Evolutionary conservation across 2,329 filamentous ascomycete species (phyloP).

Genomic region (Aspergillus ochraceoroseus): DNA sequence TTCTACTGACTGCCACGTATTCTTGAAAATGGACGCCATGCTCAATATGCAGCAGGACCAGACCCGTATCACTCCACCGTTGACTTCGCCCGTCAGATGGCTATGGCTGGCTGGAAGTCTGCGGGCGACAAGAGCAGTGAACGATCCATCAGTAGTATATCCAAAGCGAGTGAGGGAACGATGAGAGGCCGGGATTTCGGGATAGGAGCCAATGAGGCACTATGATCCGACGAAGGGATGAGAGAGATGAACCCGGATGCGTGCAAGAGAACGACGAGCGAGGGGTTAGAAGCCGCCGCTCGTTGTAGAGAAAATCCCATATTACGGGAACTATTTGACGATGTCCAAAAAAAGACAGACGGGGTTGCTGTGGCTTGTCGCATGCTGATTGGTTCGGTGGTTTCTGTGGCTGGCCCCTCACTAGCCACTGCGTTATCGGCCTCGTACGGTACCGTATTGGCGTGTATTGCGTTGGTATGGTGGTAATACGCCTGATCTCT

Average conservation of each 20-base stretch:
- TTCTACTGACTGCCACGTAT: slow-evolving; percentile 53
- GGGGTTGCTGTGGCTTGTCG: slow-evolving; percentile 14
- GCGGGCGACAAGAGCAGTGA: slow-evolving; percentile 46
- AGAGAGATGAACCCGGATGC: slow-evolving; percentile 8
- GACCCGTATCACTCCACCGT: slow-evolving; percentile 47
- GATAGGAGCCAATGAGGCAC: slow-evolving; percentile 11
- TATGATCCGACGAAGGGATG: slow-evolving; percentile 7
- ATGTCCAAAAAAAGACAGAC: slow-evolving; percentile 11
- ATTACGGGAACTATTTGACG: slow-evolving; percentile 21
- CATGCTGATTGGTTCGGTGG: slow-evolving; percentile 8
- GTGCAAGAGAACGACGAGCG: slow-evolving; percentile 13
- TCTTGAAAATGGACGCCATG: slow-evolving; percentile 46
- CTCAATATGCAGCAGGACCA: slow-evolving; percentile 23
- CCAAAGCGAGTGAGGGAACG: slow-evolving; percentile 14
- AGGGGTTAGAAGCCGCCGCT: slow-evolving; percentile 21
- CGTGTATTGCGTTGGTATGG: too few relatives aligned
- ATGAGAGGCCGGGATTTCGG: slow-evolving; percentile 15
- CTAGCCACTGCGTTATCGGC: too few relatives aligned
- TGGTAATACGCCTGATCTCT: too few relatives aligned
- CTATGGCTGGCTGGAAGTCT: slow-evolving; percentile 51
- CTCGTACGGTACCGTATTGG: too few relatives aligned
- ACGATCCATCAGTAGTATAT: slow-evolving; percentile 51
- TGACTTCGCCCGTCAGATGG: slow-evolving; percentile 54
- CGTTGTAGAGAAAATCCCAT: slow-evolving; percentile 24
- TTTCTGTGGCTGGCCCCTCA: slow-evolving; percentile 22